These are phyloP conservation scores for Didymella keratinophila DNA, from an alignment of 2,329 filamentous ascomycete genomes.

Conservation along the genomic window DNA sequence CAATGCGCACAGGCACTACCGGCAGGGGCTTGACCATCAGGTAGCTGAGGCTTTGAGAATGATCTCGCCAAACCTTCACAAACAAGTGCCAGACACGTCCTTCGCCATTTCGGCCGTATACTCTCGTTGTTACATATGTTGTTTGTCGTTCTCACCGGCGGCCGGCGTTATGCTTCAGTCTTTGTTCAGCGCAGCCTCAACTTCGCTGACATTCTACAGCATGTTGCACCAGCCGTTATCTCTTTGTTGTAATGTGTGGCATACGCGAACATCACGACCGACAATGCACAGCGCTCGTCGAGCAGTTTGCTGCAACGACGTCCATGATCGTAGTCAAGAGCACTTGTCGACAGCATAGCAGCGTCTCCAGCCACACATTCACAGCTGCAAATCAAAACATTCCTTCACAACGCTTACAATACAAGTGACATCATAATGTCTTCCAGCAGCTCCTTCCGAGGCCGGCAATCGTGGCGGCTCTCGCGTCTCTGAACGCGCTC, in stretches of 20 bases:
- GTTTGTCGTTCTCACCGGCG: not conserved
- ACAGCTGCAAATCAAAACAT: not conserved
- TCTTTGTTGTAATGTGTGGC: not conserved
- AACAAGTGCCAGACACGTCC: not conserved
- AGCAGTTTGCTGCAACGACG: not conserved
- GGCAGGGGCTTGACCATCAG: slow-evolving; percentile 15
- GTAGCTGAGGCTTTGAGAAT: not conserved
- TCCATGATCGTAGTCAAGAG: not conserved
- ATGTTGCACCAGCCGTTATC: not conserved
- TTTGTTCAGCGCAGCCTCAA: not conserved
- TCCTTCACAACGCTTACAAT: not conserved
- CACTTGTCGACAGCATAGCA: not conserved
- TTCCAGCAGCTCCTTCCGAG: not conserved
- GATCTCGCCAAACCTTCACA: not conserved
- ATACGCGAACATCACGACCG: not conserved
- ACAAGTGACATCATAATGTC: not conserved
- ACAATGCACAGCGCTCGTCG: not conserved
- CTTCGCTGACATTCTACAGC: not conserved
- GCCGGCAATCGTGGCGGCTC: not conserved
- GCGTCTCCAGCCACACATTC: not conserved
- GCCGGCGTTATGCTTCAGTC: not conserved
- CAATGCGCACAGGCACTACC: slow-evolving; percentile 37
- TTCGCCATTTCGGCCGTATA: not conserved
- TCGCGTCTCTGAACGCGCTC: not conserved
- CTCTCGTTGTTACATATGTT: not conserved